These are phyloP conservation scores for Clitopilus passeckerianus DNA, from an alignment of 768 basidiomycete genomes.

Conservation along the genomic window DNA sequence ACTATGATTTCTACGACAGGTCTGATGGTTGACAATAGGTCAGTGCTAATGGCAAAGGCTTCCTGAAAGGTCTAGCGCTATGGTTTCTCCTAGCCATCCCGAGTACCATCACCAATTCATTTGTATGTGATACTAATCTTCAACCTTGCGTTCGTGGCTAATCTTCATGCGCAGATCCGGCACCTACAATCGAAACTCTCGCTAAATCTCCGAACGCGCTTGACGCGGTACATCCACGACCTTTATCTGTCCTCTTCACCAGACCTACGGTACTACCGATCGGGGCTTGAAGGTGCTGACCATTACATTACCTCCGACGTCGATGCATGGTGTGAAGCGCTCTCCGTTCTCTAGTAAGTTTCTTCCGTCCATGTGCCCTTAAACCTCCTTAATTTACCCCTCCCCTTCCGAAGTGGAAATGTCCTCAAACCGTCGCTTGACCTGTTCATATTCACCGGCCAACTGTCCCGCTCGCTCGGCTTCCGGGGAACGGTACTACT, in stretches of 20 bases:
- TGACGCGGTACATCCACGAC: constrained; percentile 89
- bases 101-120: constrained; percentile 92
- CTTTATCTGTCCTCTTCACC: constrained; percentile 80
- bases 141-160: background rate
- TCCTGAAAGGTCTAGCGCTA: constrained; percentile 71
- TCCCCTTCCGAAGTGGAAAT: constrained; percentile 64
- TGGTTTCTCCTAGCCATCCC: constrained; percentile 94
- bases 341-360: constrained; percentile 84
- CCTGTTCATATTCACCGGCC: constrained; percentile 86
- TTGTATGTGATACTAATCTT: constrained; percentile 44
- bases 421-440: constrained; percentile 90
- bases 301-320: constrained; percentile 95
- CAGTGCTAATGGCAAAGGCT: constrained; percentile 80
- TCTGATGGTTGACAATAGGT: constrained; percentile 31
- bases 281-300: constrained; percentile 69
- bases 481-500: constrained; percentile 77
- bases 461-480: constrained; percentile 84
- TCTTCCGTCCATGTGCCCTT: background rate
- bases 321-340: constrained; percentile 80
- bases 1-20: background rate
- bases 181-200: constrained; percentile 86
- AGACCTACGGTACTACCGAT: constrained; percentile 65
- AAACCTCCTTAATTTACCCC: background rate
- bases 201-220: constrained; percentile 74
- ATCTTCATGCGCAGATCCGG: constrained; percentile 52